Conservation (phyloP, 2,329 filamentous ascomycete genomes). For the Graphiopsis chlorocephala region DNA sequence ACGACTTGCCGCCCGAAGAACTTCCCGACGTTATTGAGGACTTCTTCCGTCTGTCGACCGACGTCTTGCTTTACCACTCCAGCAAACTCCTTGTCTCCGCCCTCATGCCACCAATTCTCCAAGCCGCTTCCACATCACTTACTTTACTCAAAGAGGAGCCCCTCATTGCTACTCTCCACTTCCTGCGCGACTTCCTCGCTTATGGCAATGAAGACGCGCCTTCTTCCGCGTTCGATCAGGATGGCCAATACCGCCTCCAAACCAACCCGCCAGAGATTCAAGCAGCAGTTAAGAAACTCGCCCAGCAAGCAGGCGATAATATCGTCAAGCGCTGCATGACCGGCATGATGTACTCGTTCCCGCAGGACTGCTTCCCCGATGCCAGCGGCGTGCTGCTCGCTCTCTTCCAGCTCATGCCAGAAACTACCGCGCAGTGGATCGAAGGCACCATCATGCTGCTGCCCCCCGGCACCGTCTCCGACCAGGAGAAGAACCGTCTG, state of each 20-base stretch:
- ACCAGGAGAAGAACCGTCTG: slow-evolving; percentile 75
- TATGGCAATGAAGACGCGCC: slow-evolving; percentile 75
- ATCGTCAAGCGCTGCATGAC: slow-evolving; percentile 87
- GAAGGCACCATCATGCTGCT: slow-evolving; percentile 79
- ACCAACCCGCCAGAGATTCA: slow-evolving; percentile 68
- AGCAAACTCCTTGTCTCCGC: slow-evolving; percentile 75
- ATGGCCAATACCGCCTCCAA: slow-evolving; percentile 42
- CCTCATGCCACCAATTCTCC: slow-evolving; percentile 78
- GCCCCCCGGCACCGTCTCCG: slow-evolving; percentile 75
- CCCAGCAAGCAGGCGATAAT: slow-evolving; percentile 65
- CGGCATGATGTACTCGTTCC: slow-evolving; percentile 99
- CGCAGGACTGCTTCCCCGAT: slow-evolving; percentile 90
- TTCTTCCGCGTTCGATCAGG: slow-evolving; percentile 59
- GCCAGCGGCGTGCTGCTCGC: slow-evolving; percentile 88
- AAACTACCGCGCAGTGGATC: slow-evolving; percentile 77
- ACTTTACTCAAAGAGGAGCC: slow-evolving; percentile 89
- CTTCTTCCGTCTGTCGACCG: slow-evolving; percentile 89
- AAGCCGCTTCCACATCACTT: slow-evolving; percentile 81
- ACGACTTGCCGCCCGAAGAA: slow-evolving; percentile 73
- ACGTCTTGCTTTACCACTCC: slow-evolving; percentile 90
- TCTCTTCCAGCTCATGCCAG: slow-evolving; percentile 81
- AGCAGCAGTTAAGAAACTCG: slow-evolving; percentile 68
- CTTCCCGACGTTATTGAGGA: slow-evolving; percentile 88
- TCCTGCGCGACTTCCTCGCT: slow-evolving; percentile 83
- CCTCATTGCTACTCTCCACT: slow-evolving; percentile 86